Conservation (phyloP, 2,329 filamentous ascomycete genomes). For the Talaromyces sp. region DNA sequence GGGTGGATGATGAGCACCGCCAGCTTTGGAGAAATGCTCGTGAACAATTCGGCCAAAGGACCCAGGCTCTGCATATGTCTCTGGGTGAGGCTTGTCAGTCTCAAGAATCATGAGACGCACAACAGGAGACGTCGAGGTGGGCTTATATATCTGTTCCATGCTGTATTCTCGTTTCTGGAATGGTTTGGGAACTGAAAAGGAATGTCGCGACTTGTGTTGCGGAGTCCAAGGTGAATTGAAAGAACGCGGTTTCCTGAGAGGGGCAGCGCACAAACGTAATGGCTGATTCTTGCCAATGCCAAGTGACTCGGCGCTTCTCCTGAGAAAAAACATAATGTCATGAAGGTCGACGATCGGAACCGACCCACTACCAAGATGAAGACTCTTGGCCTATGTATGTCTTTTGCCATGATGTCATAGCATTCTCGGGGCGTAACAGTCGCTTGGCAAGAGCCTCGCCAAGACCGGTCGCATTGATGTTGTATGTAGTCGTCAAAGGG, state of each 20-base stretch:
- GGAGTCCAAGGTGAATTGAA: not conserved
- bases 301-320: conserved; percentile 2
- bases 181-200: not conserved
- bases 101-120: conserved; percentile 59
- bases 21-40: conserved; percentile 55
- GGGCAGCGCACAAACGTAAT: not conserved
- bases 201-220: not conserved
- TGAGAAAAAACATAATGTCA: not conserved
- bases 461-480: too few relatives aligned
- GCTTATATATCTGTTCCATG: conserved; percentile 21
- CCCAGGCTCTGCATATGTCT: conserved; percentile 54
- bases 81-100: conserved; percentile 59
- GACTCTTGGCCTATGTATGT: not conserved
- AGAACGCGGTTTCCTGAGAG: not conserved
- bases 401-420: not conserved
- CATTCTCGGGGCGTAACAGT: not conserved
- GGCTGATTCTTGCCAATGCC: not conserved
- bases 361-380: not conserved
- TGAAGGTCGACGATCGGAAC: not conserved
- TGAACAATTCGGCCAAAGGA: conserved; percentile 59
- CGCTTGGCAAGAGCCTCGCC: too few relatives aligned
- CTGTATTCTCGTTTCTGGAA: not conserved
- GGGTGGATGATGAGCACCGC: conserved; percentile 56
- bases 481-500: too few relatives aligned
- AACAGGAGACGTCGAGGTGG: conserved; percentile 14